Percentiles rank a stretch among this genome's conserved stretches.
These are phyloP conservation scores for Fomes fomentarius DNA, from an alignment of 1,284 basidiomycete genomes.

Conservation along the genomic window DNA sequence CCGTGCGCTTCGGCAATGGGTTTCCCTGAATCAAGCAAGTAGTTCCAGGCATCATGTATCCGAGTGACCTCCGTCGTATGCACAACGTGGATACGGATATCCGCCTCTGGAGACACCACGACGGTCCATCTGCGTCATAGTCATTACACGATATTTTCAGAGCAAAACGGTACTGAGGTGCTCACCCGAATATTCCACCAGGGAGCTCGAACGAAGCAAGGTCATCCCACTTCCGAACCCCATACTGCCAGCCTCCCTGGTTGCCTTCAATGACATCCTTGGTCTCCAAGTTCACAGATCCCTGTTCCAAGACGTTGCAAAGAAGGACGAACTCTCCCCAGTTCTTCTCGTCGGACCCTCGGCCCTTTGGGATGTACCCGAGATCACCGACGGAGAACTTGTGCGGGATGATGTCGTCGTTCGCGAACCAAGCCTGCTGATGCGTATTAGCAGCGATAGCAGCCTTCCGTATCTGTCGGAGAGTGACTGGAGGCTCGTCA, in stretches of 20 bases:
- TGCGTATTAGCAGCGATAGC: conserved; percentile 41
- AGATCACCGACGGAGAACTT: conserved; percentile 49
- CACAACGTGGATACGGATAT: conserved; percentile 42
- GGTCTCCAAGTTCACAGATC: conserved; percentile 11
- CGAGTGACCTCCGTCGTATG: conserved; percentile 37
- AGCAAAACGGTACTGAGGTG: background rate
- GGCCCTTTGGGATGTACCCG: conserved; percentile 44
- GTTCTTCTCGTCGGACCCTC: conserved; percentile 31
- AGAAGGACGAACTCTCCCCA: conserved; percentile 41
- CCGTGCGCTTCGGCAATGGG: conserved; percentile 36
- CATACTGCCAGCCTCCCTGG: conserved; percentile 27
- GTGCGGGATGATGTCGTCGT: conserved; percentile 38
- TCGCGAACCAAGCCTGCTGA: conserved; percentile 45
- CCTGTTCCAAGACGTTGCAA: conserved; percentile 42
- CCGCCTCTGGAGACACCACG: conserved; percentile 38
- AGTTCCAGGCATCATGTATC: conserved; percentile 47
- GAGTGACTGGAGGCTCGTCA: conserved; percentile 27
- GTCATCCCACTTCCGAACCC: conserved; percentile 26
- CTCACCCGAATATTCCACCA: conserved; percentile 43
- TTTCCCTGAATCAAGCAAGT: conserved; percentile 40
- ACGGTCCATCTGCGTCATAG: conserved; percentile 46
- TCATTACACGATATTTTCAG: background rate
- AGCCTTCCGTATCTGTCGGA: conserved; percentile 43
- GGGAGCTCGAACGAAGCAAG: conserved; percentile 34
- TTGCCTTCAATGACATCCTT: conserved; percentile 23